phyloP scores from a whole-genome alignment of 2,329 filamentous ascomycete species.

The Pseudogymnoascus sp. region DNA sequence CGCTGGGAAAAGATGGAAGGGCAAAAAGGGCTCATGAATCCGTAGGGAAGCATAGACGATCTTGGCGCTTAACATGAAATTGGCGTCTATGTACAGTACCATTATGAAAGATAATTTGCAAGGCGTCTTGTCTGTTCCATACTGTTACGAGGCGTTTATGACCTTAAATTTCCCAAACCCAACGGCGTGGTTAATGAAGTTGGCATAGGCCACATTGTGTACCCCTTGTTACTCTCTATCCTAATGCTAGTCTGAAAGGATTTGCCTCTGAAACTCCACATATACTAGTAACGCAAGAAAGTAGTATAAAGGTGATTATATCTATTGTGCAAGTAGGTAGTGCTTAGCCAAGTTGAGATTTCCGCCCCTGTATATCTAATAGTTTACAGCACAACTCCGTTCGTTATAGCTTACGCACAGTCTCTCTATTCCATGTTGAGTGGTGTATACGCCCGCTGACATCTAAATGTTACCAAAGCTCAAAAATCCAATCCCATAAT shows the following conservation, averaged over 20 bases:
- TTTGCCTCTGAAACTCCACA: not conserved
- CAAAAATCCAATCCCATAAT: not conserved
- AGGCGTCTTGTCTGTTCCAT: not conserved
- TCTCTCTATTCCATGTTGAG: not conserved
- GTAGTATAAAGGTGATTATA: not conserved
- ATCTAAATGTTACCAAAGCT: not conserved
- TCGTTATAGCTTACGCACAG: not conserved
- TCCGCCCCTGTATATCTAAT: not conserved
- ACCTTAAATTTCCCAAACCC: not conserved
- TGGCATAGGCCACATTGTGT: not conserved
- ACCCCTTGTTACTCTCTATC: not conserved
- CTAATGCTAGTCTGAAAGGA: not conserved
- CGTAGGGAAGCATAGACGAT: constrained; percentile 6
- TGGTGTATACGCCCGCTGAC: not conserved
- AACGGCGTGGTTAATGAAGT: not conserved
- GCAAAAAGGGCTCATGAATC: constrained; percentile 2
- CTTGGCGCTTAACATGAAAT: constrained; percentile 6
- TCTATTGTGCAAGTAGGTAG: not conserved
- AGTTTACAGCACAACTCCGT: not conserved
- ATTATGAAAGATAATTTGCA: constrained; percentile 4
- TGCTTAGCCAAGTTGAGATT: not conserved
- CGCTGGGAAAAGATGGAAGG: not conserved
- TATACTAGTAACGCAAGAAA: too few relatives aligned
- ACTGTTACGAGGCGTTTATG: not conserved
- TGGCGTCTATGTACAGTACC: constrained; percentile 7